Conservation (phyloP, 176 grass and related monocot genomes). For the Puya raimondii region DNA sequence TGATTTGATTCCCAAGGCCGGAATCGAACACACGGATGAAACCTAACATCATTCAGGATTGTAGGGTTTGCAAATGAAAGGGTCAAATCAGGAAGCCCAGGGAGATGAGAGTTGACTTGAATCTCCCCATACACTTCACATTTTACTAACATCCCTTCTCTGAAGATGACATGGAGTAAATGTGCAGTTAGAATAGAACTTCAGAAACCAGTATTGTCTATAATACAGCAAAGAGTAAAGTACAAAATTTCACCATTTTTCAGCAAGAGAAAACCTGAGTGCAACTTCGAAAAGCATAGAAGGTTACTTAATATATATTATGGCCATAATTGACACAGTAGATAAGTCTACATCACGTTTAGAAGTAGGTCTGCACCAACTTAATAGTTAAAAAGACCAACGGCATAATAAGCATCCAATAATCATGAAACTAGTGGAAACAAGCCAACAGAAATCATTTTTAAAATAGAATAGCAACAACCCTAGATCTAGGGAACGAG, state of each 20-base stretch:
- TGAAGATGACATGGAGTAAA: conserved; percentile 24
- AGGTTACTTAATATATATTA: background rate
- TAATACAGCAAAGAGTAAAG: too few species aligned
- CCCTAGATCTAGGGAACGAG: background rate
- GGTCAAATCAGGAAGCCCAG: conserved; percentile 81
- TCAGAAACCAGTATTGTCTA: too few species aligned
- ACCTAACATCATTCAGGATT: conserved; percentile 72
- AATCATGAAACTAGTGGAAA: too few species aligned
- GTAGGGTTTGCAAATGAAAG: conserved; percentile 76
- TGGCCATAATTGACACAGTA: too few species aligned
- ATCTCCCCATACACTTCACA: conserved; percentile 86
- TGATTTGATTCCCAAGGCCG: conserved; percentile 75
- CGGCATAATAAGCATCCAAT: too few species aligned
- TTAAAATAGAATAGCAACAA: background rate
- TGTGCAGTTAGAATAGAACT: too few species aligned
- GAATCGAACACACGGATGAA: conserved; percentile 85
- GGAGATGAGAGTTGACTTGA: conserved; percentile 74
- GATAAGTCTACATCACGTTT: background rate
- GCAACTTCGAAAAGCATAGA: background rate
- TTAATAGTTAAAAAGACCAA: background rate
- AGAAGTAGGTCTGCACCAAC: background rate
- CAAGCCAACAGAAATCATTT: too few species aligned
- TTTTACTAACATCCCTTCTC: conserved; percentile 64
- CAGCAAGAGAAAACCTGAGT: background rate
- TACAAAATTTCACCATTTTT: background rate